A percentile compares a stretch with the other conserved stretches of the same genome.
phyloP scores from a whole-genome alignment of 2,329 filamentous ascomycete genomes.

The Balansia obtecta region DNA sequence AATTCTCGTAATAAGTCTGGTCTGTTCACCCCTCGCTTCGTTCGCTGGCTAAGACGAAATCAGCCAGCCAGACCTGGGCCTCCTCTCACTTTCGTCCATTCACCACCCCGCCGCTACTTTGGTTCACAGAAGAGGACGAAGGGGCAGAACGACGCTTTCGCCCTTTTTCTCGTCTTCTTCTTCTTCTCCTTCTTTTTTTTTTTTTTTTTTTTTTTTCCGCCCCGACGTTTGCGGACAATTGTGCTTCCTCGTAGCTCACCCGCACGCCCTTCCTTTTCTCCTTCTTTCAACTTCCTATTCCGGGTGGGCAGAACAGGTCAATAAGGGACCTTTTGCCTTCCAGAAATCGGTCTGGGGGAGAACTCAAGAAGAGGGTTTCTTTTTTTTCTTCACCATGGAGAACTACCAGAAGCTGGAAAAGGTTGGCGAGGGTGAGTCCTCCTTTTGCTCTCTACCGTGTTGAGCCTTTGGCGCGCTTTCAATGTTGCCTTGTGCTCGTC shows the following conservation, averaged over 20 bases:
- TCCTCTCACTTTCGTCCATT: background rate
- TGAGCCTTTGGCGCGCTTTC: background rate
- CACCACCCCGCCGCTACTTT: slow-evolving; percentile 1
- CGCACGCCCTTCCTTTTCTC: background rate
- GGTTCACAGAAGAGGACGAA: slow-evolving; percentile 2
- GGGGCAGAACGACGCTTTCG: background rate
- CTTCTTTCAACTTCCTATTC: background rate
- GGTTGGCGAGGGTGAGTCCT: slow-evolving; percentile 72
- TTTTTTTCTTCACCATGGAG: slow-evolving; percentile 49
- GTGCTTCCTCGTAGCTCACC: background rate
- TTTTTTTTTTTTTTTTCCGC: background rate
- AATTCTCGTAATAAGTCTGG: no score
- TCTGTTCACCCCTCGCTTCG: slow-evolving; percentile 6
- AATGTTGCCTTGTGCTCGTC: background rate
- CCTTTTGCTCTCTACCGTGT: no score
- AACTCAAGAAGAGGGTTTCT: background rate
- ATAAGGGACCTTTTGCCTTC: background rate
- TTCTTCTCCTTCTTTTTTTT: no score
- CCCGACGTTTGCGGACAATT: background rate
- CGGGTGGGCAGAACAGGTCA: background rate
- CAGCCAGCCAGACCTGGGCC: background rate
- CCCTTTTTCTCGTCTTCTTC: no score
- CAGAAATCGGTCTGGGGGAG: background rate
- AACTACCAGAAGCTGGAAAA: slow-evolving; percentile 97
- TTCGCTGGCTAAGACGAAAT: slow-evolving; percentile 1